These are phyloP conservation scores for Kluyveromyces siamensis DNA, from an alignment of 805 yeast genomes.

Conservation along the genomic window DNA sequence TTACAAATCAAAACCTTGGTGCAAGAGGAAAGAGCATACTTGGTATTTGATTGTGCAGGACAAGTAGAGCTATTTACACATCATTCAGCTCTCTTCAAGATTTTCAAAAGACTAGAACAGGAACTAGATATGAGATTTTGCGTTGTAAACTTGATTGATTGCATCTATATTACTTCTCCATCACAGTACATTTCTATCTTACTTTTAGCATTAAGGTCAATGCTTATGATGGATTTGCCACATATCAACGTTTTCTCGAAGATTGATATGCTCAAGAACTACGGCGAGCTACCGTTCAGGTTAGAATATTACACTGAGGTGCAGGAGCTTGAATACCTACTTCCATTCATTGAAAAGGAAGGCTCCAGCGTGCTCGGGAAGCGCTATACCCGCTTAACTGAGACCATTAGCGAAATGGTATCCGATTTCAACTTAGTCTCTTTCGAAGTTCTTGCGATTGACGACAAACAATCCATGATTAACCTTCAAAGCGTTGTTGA, in stretches of 20 bases:
- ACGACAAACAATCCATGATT: slow-evolving; percentile 89
- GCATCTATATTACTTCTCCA: slow-evolving; percentile 73
- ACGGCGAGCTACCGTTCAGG: slow-evolving; percentile 74
- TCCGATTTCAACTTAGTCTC: slow-evolving; percentile 82
- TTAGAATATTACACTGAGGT: slow-evolving; percentile 88
- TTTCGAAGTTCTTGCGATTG: slow-evolving; percentile 83
- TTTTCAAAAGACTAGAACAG: slow-evolving; percentile 58
- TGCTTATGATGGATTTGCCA: slow-evolving; percentile 89
- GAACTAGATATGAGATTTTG: slow-evolving; percentile 63
- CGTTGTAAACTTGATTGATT: slow-evolving; percentile 81
- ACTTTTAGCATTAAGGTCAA: slow-evolving; percentile 73
- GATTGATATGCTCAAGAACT: slow-evolving; percentile 69
- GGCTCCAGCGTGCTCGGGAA: slow-evolving; percentile 54
- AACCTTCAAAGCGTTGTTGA: slow-evolving; percentile 68
- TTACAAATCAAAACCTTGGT: slow-evolving; percentile 49
- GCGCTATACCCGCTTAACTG: slow-evolving; percentile 59
- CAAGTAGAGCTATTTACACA: slow-evolving; percentile 94
- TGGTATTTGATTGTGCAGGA: slow-evolving; percentile 89
- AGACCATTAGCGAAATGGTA: slow-evolving; percentile 70
- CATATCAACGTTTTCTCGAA: slow-evolving; percentile 89
- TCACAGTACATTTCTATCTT: slow-evolving; percentile 81
- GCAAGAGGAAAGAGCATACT: slow-evolving; percentile 47
- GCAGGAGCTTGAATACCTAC: slow-evolving; percentile 64
- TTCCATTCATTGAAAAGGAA: slow-evolving; percentile 65
- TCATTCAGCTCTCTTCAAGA: slow-evolving; percentile 60